These are phyloP conservation scores for Castanospermum australe DNA, from an alignment of 306 rosid species.

Conservation along the genomic window DNA sequence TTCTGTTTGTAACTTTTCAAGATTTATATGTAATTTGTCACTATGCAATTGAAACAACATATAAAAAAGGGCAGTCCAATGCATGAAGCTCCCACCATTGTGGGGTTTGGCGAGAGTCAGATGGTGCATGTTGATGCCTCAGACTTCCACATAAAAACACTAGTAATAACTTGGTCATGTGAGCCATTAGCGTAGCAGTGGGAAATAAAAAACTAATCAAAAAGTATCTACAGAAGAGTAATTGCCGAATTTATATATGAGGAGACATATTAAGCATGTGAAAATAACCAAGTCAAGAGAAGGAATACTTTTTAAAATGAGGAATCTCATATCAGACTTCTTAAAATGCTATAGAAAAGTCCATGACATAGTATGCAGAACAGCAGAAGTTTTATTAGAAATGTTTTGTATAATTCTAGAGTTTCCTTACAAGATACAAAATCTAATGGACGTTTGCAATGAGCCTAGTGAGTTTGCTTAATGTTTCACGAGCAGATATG, in stretches of 20 bases:
- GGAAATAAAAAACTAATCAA: background rate
- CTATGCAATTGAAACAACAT: too few species aligned
- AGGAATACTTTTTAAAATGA: background rate
- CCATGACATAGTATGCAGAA: constrained; percentile 41
- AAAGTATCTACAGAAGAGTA: background rate
- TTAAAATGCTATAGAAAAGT: constrained; percentile 29
- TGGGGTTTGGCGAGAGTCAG: too few species aligned
- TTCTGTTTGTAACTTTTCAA: too few species aligned
- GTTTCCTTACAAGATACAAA: constrained; percentile 46
- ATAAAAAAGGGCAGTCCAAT: too few species aligned
- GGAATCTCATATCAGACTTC: constrained; percentile 26
- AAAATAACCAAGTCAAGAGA: background rate
- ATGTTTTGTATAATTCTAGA: constrained; percentile 45
- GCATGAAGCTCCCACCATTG: too few species aligned
- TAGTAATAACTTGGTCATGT: background rate
- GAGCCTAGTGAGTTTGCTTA: constrained; percentile 78
- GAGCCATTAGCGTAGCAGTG: background rate
- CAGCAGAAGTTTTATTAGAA: constrained; percentile 51
- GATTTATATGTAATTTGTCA: too few species aligned
- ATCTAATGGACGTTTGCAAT: constrained; percentile 68
- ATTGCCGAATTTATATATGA: background rate
- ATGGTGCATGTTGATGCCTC: background rate
- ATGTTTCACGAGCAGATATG: constrained; percentile 72
- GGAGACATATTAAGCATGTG: background rate
- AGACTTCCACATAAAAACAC: background rate